These are phyloP conservation scores for Myrica gale DNA, from an alignment of 306 rosid species.

Conservation along the genomic window DNA sequence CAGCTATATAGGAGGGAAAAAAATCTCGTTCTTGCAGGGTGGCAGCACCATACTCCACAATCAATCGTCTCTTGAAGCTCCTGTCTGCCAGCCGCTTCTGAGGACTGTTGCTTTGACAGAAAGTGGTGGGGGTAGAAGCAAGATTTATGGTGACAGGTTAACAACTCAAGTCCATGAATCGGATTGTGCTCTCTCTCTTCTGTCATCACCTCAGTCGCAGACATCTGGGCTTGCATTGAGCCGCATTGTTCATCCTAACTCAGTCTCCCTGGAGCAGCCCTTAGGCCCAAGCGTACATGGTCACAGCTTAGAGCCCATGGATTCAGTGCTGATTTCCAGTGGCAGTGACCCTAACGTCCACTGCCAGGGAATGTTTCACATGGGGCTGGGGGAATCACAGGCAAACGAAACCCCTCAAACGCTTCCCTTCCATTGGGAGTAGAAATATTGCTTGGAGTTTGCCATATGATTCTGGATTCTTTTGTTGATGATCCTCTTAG, in stretches of 20 bases:
- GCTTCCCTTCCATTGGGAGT: slow-evolving; percentile 80
- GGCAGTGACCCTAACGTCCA: slow-evolving; percentile 37
- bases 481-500: slow-evolving; percentile 10
- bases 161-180: slow-evolving; percentile 46
- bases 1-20: slow-evolving; percentile 50
- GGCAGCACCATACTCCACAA: slow-evolving; percentile 23
- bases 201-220: slow-evolving; percentile 88
- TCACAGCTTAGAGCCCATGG: slow-evolving; percentile 46
- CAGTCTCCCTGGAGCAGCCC: slow-evolving; percentile 51
- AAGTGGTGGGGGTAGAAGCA: slow-evolving; percentile 36
- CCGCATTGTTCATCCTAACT: slow-evolving; percentile 46
- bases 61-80: slow-evolving; percentile 33
- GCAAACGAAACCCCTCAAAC: slow-evolving; percentile 52
- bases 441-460: slow-evolving; percentile 17
- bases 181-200: slow-evolving; percentile 99
- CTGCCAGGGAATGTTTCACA: slow-evolving; percentile 51
- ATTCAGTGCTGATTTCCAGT: slow-evolving; percentile 51
- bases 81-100: slow-evolving; percentile 46
- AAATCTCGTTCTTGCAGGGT: slow-evolving; percentile 41
- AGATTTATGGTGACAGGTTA: slow-evolving; percentile 45
- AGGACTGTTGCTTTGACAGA: slow-evolving; percentile 47
- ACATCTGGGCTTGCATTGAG: slow-evolving; percentile 50
- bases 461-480: slow-evolving; percentile 13
- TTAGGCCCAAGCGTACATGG: slow-evolving; percentile 48
- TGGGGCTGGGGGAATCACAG: slow-evolving; percentile 49